These are phyloP conservation scores for Hymenoscyphus occultus DNA, from an alignment of 2,329 filamentous ascomycete species.

Conservation along the genomic window DNA sequence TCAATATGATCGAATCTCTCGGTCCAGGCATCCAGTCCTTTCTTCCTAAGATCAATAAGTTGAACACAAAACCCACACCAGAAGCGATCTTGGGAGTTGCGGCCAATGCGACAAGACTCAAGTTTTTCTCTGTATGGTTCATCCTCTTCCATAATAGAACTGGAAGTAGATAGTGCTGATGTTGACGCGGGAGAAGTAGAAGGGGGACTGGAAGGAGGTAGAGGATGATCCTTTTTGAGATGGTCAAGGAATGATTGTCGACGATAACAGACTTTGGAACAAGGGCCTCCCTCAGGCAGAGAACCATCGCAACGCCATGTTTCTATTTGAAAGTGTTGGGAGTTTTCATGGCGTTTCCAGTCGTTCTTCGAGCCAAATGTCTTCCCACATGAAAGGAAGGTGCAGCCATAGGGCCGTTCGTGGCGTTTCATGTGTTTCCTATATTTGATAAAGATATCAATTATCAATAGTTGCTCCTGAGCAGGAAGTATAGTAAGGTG, in stretches of 20 bases:
- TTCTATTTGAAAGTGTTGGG: conserved; percentile 70
- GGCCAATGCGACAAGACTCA: conserved; percentile 57
- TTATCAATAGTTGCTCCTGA: background rate
- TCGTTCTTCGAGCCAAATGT: conserved; percentile 90
- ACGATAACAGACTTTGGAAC: conserved; percentile 57
- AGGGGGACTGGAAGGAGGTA: conserved; percentile 23
- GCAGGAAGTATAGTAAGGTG: background rate
- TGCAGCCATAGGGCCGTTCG: conserved; percentile 77
- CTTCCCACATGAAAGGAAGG: conserved; percentile 65
- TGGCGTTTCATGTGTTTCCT: conserved; percentile 87
- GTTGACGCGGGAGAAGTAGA: background rate
- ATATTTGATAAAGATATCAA: conserved; percentile 13
- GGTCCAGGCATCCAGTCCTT: conserved; percentile 55
- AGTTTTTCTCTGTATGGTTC: conserved; percentile 42
- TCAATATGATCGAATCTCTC: conserved; percentile 74
- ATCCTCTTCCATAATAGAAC: conserved; percentile 13
- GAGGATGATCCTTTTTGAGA: conserved; percentile 43
- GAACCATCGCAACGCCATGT: conserved; percentile 66
- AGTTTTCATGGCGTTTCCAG: conserved; percentile 87
- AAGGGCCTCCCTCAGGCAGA: conserved; percentile 39
- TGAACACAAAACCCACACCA: conserved; percentile 83
- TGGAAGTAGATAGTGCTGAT: background rate
- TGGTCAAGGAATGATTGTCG: conserved; percentile 61
- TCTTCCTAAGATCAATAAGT: conserved; percentile 47
- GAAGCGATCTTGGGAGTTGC: conserved; percentile 63